Conservation (phyloP, 2,329 filamentous ascomycete species). For the Exophiala aquamarina region DNA sequence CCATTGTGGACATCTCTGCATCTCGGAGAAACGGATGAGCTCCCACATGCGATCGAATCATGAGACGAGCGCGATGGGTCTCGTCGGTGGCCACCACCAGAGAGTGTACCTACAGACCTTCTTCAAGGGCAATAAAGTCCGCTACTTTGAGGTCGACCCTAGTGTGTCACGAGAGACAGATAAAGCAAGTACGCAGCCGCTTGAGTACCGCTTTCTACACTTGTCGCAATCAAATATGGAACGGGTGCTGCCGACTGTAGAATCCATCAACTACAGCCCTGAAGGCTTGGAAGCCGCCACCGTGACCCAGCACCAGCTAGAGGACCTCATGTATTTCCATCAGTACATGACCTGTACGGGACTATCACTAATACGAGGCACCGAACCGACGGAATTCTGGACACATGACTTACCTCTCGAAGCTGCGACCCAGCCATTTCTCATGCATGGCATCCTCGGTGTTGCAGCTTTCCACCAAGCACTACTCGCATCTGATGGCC, state of each 20-base stretch:
- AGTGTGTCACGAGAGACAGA: not conserved
- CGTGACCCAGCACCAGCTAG: constrained; percentile 21
- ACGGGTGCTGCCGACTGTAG: not conserved
- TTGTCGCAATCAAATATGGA: not conserved
- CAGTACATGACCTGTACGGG: constrained; percentile 29
- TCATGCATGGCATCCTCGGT: constrained; percentile 32
- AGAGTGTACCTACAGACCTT: constrained; percentile 37
- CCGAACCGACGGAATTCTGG: constrained; percentile 21
- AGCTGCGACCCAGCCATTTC: constrained; percentile 27
- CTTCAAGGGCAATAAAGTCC: constrained; percentile 39
- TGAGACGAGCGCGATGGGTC: constrained; percentile 10
- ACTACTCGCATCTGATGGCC: constrained; percentile 10
- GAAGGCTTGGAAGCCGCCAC: not conserved
- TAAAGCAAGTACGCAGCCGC: not conserved
- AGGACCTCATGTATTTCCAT: constrained; percentile 31
- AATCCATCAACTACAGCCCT: not conserved
- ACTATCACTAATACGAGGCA: constrained; percentile 20
- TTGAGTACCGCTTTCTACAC: not conserved
- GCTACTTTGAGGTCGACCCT: constrained; percentile 38
- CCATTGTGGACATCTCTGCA: constrained; percentile 34
- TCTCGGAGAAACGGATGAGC: constrained; percentile 37
- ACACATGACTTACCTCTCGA: constrained; percentile 21
- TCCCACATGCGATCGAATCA: constrained; percentile 34
- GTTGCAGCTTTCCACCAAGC: constrained; percentile 29
- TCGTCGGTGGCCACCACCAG: constrained; percentile 14